Evolutionary conservation across 495 filamentous ascomycete genomes (phyloP), one percentile per base, ranked within the genome.

Genomic region (Xylaria longipes): DNA sequence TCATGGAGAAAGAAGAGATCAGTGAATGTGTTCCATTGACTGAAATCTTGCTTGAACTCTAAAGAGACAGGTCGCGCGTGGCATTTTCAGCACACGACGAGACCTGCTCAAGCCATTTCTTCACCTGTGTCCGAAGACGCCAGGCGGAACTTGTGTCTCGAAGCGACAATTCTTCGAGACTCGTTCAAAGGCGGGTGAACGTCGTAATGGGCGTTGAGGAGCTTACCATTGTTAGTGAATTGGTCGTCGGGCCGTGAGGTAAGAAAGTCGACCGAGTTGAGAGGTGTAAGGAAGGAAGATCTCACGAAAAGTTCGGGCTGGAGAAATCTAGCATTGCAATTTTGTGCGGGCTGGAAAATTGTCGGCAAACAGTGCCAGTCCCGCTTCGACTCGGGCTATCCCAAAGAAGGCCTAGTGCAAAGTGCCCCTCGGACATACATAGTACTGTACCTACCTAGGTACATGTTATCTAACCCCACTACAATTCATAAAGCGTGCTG

Each of bases 1-100:
- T 97, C 97, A 99, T 99, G 95, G 96, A 99, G 97, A 91, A 94
- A 95, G 91, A 94, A 95, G 90, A 91, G 86, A 94, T 97, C 92
- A 97, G 93, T 91, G 89, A 91, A 89, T 89, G 85, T 86, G 82
- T 87, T 91, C 87, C 91, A 92, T 92, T 86, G 90, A 87, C 81
- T 88, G 87, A 84, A 79, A 89, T 92, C 91, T 93, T 92, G 89
- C 88, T 89, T 92, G 85, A 90, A 94, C 94, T 97, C 94, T 97
- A 97, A 84, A 91, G 92, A 94, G 91, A 87, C 71, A 63, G 50
- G 69, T 85, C 83, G 82, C 80, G 84, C 86, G 82, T 77, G 79
- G 86, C 89, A 70, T 86, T 91, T 87, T 83, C 89, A 85, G 84
- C 87, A 80, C 83, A 83, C 83, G 75, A 63, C 69, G 48, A 61